phyloP scores from a whole-genome alignment of 116 monocot species.

The Phalaenopsis hybrid region DNA sequence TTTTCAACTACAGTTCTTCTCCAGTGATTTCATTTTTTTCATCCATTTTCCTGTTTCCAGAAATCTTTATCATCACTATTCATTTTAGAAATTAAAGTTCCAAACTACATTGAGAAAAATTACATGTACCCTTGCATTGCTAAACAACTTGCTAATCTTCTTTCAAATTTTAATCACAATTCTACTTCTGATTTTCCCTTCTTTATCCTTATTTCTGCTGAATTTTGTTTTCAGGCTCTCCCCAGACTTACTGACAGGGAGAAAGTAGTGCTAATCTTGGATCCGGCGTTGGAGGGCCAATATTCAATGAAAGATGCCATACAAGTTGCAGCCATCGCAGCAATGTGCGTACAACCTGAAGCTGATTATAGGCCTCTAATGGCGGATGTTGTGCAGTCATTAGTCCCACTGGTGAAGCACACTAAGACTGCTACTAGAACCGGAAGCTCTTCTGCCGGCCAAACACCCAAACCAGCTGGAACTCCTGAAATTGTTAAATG shows the following conservation, averaged over 20 bases:
- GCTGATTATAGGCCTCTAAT: constrained; percentile 96
- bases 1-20: background rate
- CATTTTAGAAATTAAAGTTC: too few species aligned
- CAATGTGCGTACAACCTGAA: constrained; percentile 97
- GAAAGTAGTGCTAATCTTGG: constrained; percentile 79
- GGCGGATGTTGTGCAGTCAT: constrained; percentile 94
- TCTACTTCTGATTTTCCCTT: background rate
- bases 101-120: too few species aligned
- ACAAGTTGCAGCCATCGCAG: constrained; percentile 93
- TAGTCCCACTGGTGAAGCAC: constrained; percentile 89
- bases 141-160: background rate
- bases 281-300: constrained; percentile 83
- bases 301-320: constrained; percentile 84
- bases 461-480: constrained; percentile 19
- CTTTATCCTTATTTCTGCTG: background rate
- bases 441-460: constrained; percentile 37
- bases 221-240: constrained; percentile 44
- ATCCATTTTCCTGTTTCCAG: too few species aligned
- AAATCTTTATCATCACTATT: too few species aligned
- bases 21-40: background rate
- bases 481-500: constrained; percentile 11
- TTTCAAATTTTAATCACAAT: background rate
- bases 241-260: constrained; percentile 87
- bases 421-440: constrained; percentile 29
- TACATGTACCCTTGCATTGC: background rate